phyloP scores from a whole-genome alignment of 1,284 basidiomycete genomes.

The Cutaneotrichosporon cyanovorans region DNA sequence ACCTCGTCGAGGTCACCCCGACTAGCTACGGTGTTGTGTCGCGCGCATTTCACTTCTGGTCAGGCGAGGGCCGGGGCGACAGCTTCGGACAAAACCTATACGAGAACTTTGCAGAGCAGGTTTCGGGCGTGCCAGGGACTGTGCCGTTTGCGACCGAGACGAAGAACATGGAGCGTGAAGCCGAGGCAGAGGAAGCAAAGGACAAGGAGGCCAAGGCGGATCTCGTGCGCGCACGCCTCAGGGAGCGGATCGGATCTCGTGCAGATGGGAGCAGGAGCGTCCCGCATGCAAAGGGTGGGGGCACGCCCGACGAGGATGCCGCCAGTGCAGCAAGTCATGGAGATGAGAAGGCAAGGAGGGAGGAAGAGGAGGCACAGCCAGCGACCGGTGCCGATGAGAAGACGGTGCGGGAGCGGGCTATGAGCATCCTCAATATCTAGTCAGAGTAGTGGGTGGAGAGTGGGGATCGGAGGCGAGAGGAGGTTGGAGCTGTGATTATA shows the following conservation, averaged over 20 bases:
- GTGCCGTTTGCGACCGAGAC: slow-evolving; percentile 37
- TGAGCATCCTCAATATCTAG: slow-evolving; percentile 16
- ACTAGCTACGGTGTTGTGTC: slow-evolving; percentile 83
- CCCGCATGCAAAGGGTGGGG: slow-evolving; percentile 15
- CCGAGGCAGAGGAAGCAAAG: slow-evolving; percentile 38
- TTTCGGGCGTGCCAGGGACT: slow-evolving; percentile 29
- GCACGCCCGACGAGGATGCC: slow-evolving; percentile 3
- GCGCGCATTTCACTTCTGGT: slow-evolving; percentile 85
- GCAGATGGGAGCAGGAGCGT: slow-evolving; percentile 25
- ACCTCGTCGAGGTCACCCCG: slow-evolving; percentile 80
- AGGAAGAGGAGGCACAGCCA: neutral
- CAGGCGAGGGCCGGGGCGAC: slow-evolving; percentile 45
- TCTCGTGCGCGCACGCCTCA: slow-evolving; percentile 17
- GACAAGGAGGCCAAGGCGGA: slow-evolving; percentile 31
- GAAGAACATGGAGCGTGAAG: slow-evolving; percentile 40
- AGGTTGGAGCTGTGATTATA: too few relatives aligned
- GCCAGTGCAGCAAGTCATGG: neutral
- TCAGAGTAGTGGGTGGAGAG: too few relatives aligned
- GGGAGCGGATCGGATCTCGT: slow-evolving; percentile 13
- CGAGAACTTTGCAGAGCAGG: slow-evolving; percentile 47
- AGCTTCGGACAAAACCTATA: slow-evolving; percentile 43
- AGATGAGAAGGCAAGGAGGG: slow-evolving; percentile 14
- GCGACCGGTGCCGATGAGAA: slow-evolving; percentile 7
- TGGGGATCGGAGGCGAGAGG: too few relatives aligned
- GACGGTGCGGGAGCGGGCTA: neutral